Percentiles rank a stretch among this genome's conserved stretches.
phyloP scores from a whole-genome alignment of 768 basidiomycete genomes.

The Piloderma croceum region DNA sequence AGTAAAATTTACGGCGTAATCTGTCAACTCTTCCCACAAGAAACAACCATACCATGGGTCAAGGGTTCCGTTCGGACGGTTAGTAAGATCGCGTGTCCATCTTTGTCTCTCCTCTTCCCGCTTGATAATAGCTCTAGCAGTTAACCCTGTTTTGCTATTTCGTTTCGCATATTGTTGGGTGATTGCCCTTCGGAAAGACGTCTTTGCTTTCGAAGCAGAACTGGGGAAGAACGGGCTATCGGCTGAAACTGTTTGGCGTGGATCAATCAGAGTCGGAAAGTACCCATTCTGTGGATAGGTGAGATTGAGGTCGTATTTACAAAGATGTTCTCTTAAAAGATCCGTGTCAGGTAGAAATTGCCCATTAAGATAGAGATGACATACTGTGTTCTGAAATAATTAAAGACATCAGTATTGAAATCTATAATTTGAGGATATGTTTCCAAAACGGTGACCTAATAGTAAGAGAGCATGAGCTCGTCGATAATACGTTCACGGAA shows the following conservation, averaged over 20 bases:
- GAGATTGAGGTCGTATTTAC: conserved; percentile 43
- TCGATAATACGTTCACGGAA: neutral
- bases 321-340: conserved; percentile 34
- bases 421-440: conserved; percentile 75
- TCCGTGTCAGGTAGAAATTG: too few species aligned
- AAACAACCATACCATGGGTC: conserved; percentile 33
- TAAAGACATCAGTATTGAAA: conserved; percentile 59
- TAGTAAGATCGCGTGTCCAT: conserved; percentile 31
- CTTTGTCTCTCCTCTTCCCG: conserved; percentile 10
- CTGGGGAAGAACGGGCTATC: too few species aligned
- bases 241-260: too few species aligned
- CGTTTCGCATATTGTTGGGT: neutral
- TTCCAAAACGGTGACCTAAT: conserved; percentile 51
- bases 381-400: conserved; percentile 66
- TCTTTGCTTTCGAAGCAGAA: too few species aligned
- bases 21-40: conserved; percentile 49
- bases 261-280: conserved; percentile 22
- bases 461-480: conserved; percentile 1
- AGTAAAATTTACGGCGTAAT: conserved; percentile 70
- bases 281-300: conserved; percentile 42
- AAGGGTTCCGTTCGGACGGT: conserved; percentile 30
- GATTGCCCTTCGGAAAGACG: neutral
- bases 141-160: neutral
- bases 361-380: conserved; percentile 17
- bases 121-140: neutral